Evolutionary conservation across 192 early-diverging fungal species (phyloP).

Genomic region (Linnemannia exigua): DNA sequence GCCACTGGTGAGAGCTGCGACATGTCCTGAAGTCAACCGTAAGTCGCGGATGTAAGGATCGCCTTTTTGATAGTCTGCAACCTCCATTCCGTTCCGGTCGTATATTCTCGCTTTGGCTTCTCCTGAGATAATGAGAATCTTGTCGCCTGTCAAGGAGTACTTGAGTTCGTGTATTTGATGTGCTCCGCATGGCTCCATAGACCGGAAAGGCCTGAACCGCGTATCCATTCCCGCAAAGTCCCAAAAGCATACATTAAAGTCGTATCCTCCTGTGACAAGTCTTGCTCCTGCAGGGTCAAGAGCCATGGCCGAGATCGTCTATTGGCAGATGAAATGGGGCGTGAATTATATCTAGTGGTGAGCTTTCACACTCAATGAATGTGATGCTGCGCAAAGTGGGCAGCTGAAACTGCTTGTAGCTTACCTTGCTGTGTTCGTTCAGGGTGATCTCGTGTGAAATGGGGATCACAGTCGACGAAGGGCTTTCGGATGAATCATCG

Average conservation of each 20-base stretch:
- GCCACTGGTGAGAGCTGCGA: slow-evolving; percentile 80
- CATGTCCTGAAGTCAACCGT: slow-evolving; percentile 81
- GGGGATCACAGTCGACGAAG: slow-evolving; percentile 62
- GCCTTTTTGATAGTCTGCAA: slow-evolving; percentile 87
- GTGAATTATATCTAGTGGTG: neutral
- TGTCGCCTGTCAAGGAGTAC: slow-evolving; percentile 81
- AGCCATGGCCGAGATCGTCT: slow-evolving; percentile 84
- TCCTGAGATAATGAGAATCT: slow-evolving; percentile 85
- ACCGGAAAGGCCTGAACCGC: slow-evolving; percentile 79
- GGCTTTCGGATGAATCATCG: slow-evolving; percentile 53
- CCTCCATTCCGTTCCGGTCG: slow-evolving; percentile 80
- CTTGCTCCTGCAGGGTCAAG: slow-evolving; percentile 88
- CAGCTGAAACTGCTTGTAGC: neutral
- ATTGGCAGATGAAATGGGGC: neutral
- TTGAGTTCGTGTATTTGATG: slow-evolving; percentile 87
- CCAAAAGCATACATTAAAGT: slow-evolving; percentile 90
- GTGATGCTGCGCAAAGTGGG: neutral
- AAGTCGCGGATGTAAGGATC: slow-evolving; percentile 95
- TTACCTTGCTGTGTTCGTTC: slow-evolving; percentile 75
- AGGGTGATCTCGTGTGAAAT: slow-evolving; percentile 78
- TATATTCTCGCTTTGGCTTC: slow-evolving; percentile 81
- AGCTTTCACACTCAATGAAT: neutral
- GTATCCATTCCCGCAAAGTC: slow-evolving; percentile 94
- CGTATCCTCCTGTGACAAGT: slow-evolving; percentile 84
- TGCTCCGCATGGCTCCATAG: slow-evolving; percentile 82